A percentile compares a stretch with the other conserved stretches of the same genome.
Conservation (phyloP, 805 yeast species). For the Tetrapisispora phaffii region DNA sequence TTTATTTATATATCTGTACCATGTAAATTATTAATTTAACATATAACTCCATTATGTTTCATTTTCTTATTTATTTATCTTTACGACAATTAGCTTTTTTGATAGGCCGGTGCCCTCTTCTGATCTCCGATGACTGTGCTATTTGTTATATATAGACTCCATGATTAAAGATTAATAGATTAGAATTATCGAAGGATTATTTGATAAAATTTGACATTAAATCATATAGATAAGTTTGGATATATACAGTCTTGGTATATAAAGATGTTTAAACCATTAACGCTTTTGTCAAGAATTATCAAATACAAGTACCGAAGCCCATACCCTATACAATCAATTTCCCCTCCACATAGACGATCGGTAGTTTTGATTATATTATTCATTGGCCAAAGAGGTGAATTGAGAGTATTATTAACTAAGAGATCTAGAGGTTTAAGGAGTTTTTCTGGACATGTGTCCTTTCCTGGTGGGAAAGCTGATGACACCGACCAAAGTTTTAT, state of each 20-base stretch:
- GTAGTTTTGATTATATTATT: constrained; percentile 71
- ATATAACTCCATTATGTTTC: not conserved
- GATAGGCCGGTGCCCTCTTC: too few species aligned
- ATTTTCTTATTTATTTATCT: too few species aligned
- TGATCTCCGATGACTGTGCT: too few species aligned
- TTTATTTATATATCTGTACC: not conserved
- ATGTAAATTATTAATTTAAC: not conserved
- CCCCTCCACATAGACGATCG: constrained; percentile 72
- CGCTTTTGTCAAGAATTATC: not conserved
- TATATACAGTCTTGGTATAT: too few species aligned
- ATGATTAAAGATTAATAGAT: too few species aligned
- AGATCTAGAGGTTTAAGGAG: constrained; percentile 58
- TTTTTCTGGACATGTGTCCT: constrained; percentile 83
- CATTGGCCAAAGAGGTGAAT: constrained; percentile 60
- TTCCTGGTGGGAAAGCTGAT: constrained; percentile 94
- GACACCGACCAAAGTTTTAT: constrained; percentile 52
- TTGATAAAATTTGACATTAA: too few species aligned
- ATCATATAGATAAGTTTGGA: not conserved
- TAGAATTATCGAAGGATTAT: too few species aligned
- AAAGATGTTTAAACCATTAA: constrained; percentile 1
- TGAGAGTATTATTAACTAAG: constrained; percentile 70
- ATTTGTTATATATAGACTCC: too few species aligned
- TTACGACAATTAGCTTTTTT: too few species aligned
- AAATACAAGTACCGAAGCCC: not conserved
- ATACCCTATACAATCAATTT: constrained; percentile 35